Percentiles rank a stretch among this genome's conserved stretches.
Conservation (phyloP, 2,329 filamentous ascomycete genomes). For the Ceratocystis harringtonii region DNA sequence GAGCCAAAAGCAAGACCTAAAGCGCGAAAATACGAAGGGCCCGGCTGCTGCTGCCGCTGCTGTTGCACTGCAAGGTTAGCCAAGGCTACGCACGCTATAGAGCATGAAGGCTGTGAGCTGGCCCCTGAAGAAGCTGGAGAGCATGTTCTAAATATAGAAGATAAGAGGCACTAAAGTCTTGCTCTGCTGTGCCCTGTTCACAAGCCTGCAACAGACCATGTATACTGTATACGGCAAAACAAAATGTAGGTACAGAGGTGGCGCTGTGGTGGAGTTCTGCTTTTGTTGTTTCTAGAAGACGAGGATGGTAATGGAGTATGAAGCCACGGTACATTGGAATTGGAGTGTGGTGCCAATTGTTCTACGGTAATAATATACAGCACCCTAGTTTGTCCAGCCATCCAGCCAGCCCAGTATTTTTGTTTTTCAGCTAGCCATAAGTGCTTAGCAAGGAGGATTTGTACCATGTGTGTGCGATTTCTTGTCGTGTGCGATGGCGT, state of each 20-base stretch:
- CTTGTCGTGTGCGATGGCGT: too few relatives aligned
- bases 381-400: conserved; percentile 1
- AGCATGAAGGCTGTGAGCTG: neutral
- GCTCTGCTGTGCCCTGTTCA: neutral
- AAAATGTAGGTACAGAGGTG: neutral
- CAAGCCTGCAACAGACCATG: too few relatives aligned
- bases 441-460: too few relatives aligned
- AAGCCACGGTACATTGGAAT: too few relatives aligned
- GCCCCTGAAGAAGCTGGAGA: neutral
- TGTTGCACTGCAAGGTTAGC: neutral
- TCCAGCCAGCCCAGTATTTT: conserved; percentile 1
- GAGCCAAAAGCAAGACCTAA: too few relatives aligned
- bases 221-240: neutral
- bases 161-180: too few relatives aligned
- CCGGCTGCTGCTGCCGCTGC: too few relatives aligned
- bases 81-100: neutral
- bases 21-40: too few relatives aligned
- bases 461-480: too few relatives aligned
- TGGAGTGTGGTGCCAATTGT: neutral
- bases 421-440: neutral
- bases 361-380: neutral
- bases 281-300: neutral
- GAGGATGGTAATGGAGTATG: neutral
- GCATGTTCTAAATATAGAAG: neutral
- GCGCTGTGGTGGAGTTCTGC: neutral